Evolutionary conservation across 2,329 filamentous ascomycete species (phyloP).

Genomic region (Ophiocordyceps unilateralis): DNA sequence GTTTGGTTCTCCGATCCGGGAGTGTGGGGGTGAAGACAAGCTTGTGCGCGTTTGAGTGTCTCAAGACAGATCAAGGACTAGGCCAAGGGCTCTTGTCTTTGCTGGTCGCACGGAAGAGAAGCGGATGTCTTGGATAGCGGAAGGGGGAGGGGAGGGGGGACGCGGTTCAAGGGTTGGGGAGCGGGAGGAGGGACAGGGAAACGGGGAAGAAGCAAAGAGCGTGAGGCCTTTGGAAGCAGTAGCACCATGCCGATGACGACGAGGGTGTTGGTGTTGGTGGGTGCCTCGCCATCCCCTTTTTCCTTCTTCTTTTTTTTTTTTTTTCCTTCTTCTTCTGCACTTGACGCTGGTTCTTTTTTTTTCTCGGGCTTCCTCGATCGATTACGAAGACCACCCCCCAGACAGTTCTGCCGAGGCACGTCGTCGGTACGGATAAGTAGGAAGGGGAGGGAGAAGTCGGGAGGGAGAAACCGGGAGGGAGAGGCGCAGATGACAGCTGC

Average conservation of each 20-base stretch:
- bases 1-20: not conserved
- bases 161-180: not conserved
- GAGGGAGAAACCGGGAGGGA: not conserved
- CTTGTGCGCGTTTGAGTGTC: not conserved
- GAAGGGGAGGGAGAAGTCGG: not conserved
- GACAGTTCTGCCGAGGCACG: not conserved
- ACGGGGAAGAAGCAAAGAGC: not conserved
- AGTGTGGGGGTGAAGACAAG: not conserved
- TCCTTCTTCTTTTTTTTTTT: slow-evolving; percentile 1
- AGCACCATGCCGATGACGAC: not conserved
- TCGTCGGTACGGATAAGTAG: not conserved
- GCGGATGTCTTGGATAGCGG: not conserved
- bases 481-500: not conserved
- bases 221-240: not conserved
- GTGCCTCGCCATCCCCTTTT: not conserved
- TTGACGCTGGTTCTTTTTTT: not conserved
- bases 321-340: not conserved
- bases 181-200: not conserved
- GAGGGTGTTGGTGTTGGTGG: not conserved
- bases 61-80: not conserved
- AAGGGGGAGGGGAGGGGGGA: not conserved
- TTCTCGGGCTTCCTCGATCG: not conserved
- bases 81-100: not conserved
- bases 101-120: not conserved
- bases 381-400: no score